Base-by-base conservation (phyloP, 352 stramenopile species). In the Albugo laibachii region DNA sequence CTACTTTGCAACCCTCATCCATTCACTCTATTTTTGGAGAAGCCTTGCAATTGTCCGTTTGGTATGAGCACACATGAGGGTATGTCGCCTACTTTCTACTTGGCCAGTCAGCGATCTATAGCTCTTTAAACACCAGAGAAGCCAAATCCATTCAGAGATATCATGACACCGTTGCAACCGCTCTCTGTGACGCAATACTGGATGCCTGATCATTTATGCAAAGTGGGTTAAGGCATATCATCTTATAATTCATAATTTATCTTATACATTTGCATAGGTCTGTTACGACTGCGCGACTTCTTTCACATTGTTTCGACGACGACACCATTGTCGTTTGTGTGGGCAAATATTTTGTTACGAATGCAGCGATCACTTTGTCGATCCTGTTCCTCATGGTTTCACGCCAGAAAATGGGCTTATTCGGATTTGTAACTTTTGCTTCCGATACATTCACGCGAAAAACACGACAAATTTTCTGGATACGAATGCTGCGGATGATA, bases 121-220 rank as follows among this genome's bases (percentile, higher is more conserved):
- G 24, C 24, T 31, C 24, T 8, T 10, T 8, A 31, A 31, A 31
- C 24, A 31, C 24, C 24, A 31, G 24, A 31, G 24, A 31, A 8
- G 8, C 24, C 24, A 31, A 31, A 31, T 31, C 3, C 24, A 31
- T 31, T 31, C 8, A 31, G 24, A 31, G 24, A 31, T 31, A 31
- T 31, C 3, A 31, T 31, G 24, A 31, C 24, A 31, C 24, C 24
- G 24, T 31, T 31, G 24, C 24, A 31, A 31, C 24, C 24, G 24
- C 24, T 31, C 3, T 31, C 24, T 8, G 8, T 31, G 3, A 31
- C 16, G 13, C 69, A 81, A 47, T 83, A 83, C 51, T 91, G 78
- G 78, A 91, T 91, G 78, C 78, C 78, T 3, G 78, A 91, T 46
- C 61, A 86, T 40, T 50, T 83, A 11, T 87, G 75, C 61, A 91